phyloP scores from a whole-genome alignment of 495 filamentous ascomycete genomes.

The Neurospora sp. region DNA sequence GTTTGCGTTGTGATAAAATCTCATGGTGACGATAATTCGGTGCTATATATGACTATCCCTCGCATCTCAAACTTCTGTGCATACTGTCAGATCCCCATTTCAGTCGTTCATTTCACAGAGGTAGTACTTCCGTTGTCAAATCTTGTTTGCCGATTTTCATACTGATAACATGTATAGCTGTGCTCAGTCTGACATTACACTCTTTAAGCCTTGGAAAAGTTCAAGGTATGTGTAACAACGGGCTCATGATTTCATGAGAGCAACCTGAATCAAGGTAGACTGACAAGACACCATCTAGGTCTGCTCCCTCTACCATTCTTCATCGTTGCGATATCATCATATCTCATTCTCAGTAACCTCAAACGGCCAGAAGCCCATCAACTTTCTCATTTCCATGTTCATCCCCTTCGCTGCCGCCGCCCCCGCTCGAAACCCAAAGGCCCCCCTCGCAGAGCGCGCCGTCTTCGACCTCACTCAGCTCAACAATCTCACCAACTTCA shows the following conservation, averaged over 20 bases:
- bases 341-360: constrained; percentile 10
- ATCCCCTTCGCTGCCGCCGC: constrained; percentile 31
- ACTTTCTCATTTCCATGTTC: constrained; percentile 28
- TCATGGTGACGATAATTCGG: not conserved
- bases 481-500: constrained; percentile 29
- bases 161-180: not conserved
- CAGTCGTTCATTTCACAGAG: constrained; percentile 42
- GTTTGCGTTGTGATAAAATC: not conserved
- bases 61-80: not conserved
- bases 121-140: constrained; percentile 13
- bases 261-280: not conserved
- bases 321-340: not conserved
- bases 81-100: constrained; percentile 6
- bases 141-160: not conserved
- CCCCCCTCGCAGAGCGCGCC: constrained; percentile 10
- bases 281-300: not conserved
- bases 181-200: not conserved
- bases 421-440: not conserved
- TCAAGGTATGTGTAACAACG: not conserved
- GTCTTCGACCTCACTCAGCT: constrained; percentile 25
- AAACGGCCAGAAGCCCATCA: constrained; percentile 28
- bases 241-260: not conserved
- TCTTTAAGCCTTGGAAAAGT: not conserved
- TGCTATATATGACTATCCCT: not conserved
- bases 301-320: not conserved